Conservation (phyloP, 2,329 filamentous ascomycete genomes). For the Diaporthe australafricana region DNA sequence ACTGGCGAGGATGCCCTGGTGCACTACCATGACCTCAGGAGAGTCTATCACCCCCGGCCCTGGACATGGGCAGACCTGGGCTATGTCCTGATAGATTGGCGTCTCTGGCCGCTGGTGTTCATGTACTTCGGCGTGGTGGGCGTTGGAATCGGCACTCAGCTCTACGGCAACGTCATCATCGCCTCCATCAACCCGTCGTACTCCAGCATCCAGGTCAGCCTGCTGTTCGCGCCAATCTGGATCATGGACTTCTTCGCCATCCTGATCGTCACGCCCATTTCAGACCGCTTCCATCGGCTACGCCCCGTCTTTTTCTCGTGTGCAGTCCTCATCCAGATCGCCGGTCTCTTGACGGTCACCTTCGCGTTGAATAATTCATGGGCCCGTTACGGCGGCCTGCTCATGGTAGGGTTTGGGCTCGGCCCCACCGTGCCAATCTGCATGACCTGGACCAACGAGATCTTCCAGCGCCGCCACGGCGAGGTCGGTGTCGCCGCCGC, state of each 20-base stretch:
- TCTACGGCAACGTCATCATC: conserved; percentile 90
- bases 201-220: conserved; percentile 79
- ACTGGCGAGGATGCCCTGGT: conserved; percentile 81
- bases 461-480: conserved; percentile 89
- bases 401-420: conserved; percentile 90
- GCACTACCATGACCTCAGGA: conserved; percentile 84
- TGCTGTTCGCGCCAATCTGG: conserved; percentile 93
- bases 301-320: conserved; percentile 85
- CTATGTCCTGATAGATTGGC: conserved; percentile 83
- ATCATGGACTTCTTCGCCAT: conserved; percentile 93
- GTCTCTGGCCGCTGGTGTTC: conserved; percentile 84
- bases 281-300: conserved; percentile 85
- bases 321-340: conserved; percentile 82
- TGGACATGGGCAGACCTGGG: conserved; percentile 81
- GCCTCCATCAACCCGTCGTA: conserved; percentile 79
- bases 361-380: conserved; percentile 79
- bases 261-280: conserved; percentile 84
- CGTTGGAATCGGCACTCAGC: conserved; percentile 89
- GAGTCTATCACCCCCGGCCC: conserved; percentile 80
- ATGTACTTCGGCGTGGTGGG: conserved; percentile 98
- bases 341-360: conserved; percentile 82
- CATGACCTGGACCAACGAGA: conserved; percentile 93
- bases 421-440: conserved; percentile 92
- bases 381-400: conserved; percentile 88
- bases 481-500: conserved; percentile 92